Conservation (phyloP, 176 grass and related monocot species). For the Oropetium thomaeum region DNA sequence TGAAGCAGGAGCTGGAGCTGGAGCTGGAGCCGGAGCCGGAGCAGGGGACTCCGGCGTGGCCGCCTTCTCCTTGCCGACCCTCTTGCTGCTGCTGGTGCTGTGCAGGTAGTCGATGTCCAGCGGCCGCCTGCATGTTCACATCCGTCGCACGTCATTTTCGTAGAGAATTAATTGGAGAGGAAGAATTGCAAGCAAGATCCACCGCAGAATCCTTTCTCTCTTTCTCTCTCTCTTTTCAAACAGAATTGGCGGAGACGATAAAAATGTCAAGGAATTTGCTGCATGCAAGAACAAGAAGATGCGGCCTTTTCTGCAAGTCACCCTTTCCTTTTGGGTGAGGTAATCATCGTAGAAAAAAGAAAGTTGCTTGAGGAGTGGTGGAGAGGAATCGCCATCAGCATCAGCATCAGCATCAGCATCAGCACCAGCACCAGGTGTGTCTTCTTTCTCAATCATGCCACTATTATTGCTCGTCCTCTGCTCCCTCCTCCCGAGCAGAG, state of each 20-base stretch:
- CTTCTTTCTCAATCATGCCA: slow-evolving; percentile 48
- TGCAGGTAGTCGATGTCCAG: slow-evolving; percentile 91
- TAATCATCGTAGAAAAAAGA: slow-evolving; percentile 11
- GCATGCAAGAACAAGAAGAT: slow-evolving; percentile 31
- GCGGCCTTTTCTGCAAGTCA: neutral
- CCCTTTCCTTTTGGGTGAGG: slow-evolving; percentile 15
- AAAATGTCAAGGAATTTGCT: too few species aligned
- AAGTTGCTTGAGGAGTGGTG: neutral
- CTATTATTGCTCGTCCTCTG: slow-evolving; percentile 50
- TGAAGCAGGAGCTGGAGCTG: neutral
- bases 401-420: slow-evolving; percentile 29
- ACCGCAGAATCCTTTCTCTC: neutral
- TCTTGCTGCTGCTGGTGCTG: slow-evolving; percentile 78
- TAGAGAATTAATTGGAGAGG: neutral
- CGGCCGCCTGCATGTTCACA: slow-evolving; percentile 56
- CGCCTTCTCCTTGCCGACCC: slow-evolving; percentile 60
- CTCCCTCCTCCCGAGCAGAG: slow-evolving; percentile 45
- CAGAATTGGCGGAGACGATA: too few species aligned
- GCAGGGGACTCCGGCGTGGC: slow-evolving; percentile 43
- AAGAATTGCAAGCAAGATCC: neutral
- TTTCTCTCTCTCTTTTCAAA: too few species aligned
- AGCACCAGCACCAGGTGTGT: too few species aligned
- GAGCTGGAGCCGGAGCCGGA: too few species aligned
- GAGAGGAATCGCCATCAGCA: slow-evolving; percentile 38
- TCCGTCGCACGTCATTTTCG: neutral